Conservation (phyloP, 257 asterid genomes). For the Fraxinus quadrangulata region DNA sequence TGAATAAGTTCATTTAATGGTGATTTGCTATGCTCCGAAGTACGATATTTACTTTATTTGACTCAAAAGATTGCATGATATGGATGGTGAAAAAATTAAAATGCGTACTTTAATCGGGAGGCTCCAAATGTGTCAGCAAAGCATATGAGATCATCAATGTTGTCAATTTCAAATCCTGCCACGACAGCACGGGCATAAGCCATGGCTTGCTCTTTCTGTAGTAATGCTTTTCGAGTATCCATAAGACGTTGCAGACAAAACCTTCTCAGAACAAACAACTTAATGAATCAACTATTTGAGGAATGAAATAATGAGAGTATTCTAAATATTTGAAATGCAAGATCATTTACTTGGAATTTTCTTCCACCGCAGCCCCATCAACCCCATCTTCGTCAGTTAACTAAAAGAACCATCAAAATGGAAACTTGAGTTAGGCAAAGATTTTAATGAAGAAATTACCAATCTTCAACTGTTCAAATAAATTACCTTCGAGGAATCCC, state of each 20-base stretch:
- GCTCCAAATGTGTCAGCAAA: slow-evolving; percentile 88
- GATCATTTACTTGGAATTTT: slow-evolving; percentile 64
- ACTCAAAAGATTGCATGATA: background rate
- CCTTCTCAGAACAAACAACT: slow-evolving; percentile 41
- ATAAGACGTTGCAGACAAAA: slow-evolving; percentile 63
- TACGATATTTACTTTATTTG: background rate
- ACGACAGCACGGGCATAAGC: slow-evolving; percentile 91
- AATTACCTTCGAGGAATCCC: slow-evolving; percentile 50
- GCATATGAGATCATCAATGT: slow-evolving; percentile 67
- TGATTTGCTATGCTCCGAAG: too few species aligned
- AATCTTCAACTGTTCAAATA: background rate
- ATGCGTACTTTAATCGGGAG: slow-evolving; percentile 62
- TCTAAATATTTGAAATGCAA: slow-evolving; percentile 3
- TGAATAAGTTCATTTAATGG: too few species aligned
- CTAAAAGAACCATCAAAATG: slow-evolving; percentile 34
- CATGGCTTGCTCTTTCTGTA: slow-evolving; percentile 89
- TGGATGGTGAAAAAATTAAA: slow-evolving; percentile 1
- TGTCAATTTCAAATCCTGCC: slow-evolving; percentile 79
- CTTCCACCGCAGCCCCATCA: slow-evolving; percentile 51
- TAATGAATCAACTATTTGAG: slow-evolving; percentile 22
- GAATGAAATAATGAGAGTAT: background rate
- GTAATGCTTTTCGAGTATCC: slow-evolving; percentile 76
- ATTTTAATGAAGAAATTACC: background rate
- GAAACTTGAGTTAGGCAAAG: slow-evolving; percentile 20
- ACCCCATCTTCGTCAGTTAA: slow-evolving; percentile 47